These are phyloP conservation scores for Cordyceps javanica DNA, from an alignment of 2,329 filamentous ascomycete genomes.

Conservation along the genomic window DNA sequence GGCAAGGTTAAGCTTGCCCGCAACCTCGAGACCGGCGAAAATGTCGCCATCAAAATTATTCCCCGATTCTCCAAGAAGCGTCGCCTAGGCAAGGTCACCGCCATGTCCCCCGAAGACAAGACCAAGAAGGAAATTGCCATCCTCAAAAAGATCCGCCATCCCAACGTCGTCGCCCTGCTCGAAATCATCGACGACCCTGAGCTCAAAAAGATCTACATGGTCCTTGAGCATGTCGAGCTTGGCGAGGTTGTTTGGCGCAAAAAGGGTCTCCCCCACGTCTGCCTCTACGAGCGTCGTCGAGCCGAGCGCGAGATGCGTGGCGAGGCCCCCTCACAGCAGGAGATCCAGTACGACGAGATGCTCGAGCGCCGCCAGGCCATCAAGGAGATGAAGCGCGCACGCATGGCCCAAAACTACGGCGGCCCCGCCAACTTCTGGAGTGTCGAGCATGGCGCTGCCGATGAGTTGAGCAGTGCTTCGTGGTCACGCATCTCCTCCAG, in stretches of 20 bases:
- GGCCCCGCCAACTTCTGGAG: constrained; percentile 69
- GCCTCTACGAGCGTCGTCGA: constrained; percentile 72
- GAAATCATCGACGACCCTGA: constrained; percentile 98
- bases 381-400: constrained; percentile 52
- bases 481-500: constrained; percentile 36
- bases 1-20: constrained; percentile 95
- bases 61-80: constrained; percentile 91
- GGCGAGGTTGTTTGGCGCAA: constrained; percentile 94
- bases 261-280: constrained; percentile 78
- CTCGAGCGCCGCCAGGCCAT: constrained; percentile 53
- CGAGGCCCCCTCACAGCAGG: constrained; percentile 51
- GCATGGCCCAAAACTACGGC: constrained; percentile 40
- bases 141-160: constrained; percentile 93
- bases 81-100: constrained; percentile 76
- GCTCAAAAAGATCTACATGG: constrained; percentile 96
- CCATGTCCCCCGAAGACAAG: constrained; percentile 63
- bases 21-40: constrained; percentile 66
- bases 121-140: constrained; percentile 96
- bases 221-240: constrained; percentile 88
- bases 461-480: constrained; percentile 41
- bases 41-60: constrained; percentile 97
- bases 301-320: constrained; percentile 66
- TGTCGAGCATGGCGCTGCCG: constrained; percentile 65
- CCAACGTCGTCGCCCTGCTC: constrained; percentile 91
- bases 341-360: constrained; percentile 54